Conservation (phyloP, 2,329 filamentous ascomycete genomes). For the Sordariomycetes sp. region DNA sequence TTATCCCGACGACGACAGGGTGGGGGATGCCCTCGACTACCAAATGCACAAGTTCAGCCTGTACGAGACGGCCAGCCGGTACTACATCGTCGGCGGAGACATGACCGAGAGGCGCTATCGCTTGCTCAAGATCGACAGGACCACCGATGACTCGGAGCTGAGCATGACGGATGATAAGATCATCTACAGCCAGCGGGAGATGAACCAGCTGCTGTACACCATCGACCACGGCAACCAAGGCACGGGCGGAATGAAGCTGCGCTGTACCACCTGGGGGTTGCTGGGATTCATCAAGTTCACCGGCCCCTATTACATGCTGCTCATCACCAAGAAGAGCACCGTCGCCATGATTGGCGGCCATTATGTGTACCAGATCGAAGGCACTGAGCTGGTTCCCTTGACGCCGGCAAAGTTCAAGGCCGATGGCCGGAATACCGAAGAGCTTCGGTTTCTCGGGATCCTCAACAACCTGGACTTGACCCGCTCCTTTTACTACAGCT, state of each 20-base stretch:
- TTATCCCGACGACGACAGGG: neutral
- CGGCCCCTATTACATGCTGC: conserved; percentile 90
- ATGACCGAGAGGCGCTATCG: conserved; percentile 81
- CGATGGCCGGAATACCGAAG: conserved; percentile 75
- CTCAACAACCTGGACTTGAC: conserved; percentile 85
- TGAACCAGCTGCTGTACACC: conserved; percentile 84
- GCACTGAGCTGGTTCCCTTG: conserved; percentile 81
- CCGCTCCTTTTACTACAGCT: conserved; percentile 94
- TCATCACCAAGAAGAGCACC: conserved; percentile 92
- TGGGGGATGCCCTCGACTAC: neutral
- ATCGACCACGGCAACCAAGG: conserved; percentile 92
- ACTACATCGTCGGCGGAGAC: conserved; percentile 90
- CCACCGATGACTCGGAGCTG: conserved; percentile 63
- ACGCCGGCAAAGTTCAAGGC: conserved; percentile 66
- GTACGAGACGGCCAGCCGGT: conserved; percentile 88
- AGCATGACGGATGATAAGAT: conserved; percentile 90
- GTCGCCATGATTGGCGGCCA: conserved; percentile 95
- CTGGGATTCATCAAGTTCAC: conserved; percentile 95
- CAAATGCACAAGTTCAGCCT: conserved; percentile 93
- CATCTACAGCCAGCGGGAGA: conserved; percentile 83
- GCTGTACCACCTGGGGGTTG: conserved; percentile 86
- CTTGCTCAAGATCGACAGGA: conserved; percentile 90
- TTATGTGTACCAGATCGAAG: conserved; percentile 91
- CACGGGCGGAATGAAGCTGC: conserved; percentile 80
- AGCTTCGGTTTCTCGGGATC: conserved; percentile 79